These are phyloP conservation scores for Lonicera japonica DNA, from an alignment of 129 eudicot species.

Conservation along the genomic window DNA sequence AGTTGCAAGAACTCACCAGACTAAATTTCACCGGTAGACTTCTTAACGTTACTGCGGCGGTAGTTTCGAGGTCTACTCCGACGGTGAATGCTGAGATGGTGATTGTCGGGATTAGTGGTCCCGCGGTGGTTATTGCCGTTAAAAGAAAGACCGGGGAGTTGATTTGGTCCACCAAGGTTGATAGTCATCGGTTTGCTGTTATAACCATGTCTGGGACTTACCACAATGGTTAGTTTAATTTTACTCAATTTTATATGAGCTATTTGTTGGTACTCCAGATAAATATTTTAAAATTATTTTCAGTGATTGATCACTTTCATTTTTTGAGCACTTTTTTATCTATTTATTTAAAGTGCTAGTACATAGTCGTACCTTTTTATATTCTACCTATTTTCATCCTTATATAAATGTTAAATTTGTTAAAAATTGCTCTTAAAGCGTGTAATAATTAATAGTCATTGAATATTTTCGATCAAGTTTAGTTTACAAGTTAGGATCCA, in stretches of 20 bases:
- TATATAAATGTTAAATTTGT: too few relatives aligned
- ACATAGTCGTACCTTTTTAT: too few relatives aligned
- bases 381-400: too few relatives aligned
- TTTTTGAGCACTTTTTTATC: too few relatives aligned
- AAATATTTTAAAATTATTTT: too few relatives aligned
- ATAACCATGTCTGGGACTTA: slow-evolving; percentile 57
- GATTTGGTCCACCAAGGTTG: slow-evolving; percentile 54
- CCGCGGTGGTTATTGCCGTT: slow-evolving; percentile 57
- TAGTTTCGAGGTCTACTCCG: slow-evolving; percentile 70
- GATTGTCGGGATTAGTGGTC: slow-evolving; percentile 53
- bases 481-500: too few relatives aligned
- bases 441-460: too few relatives aligned
- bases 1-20: slow-evolving; percentile 44
- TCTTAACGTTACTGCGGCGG: slow-evolving; percentile 21
- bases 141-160: slow-evolving; percentile 40
- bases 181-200: slow-evolving; percentile 33
- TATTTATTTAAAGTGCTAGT: too few relatives aligned
- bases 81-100: slow-evolving; percentile 39
- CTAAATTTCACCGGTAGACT: slow-evolving; percentile 24
- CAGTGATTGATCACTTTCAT: too few relatives aligned
- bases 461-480: too few relatives aligned
- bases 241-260: slow-evolving; percentile 38
- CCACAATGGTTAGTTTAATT: slow-evolving; percentile 36
- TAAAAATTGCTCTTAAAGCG: too few relatives aligned
- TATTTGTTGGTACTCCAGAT: too few relatives aligned